Evolutionary conservation across 441 rosid genomes (phyloP), one percentile per base, ranked within the genome.

Genomic region (Arabidopsis hybrid): DNA sequence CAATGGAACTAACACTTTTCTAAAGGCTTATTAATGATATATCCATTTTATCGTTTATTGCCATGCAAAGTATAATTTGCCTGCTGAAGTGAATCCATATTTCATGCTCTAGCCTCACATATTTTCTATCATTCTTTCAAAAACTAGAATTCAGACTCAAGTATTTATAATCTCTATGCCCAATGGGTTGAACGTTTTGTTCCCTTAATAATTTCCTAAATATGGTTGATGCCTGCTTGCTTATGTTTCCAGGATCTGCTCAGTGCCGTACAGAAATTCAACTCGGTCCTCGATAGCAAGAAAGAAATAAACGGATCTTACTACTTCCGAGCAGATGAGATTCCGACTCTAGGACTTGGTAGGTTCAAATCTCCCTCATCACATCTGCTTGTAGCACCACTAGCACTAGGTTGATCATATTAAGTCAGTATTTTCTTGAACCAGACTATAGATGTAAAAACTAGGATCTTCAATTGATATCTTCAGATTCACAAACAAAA

Each of bases 311-410:
- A 67, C 6, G 75, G 74, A 26, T 68, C 61, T 34, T 78, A 57
- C 60, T 68, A 73, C 67, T 67, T 78, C 67, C 75, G 74, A 0
- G 70, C 65, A 45, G 87, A 87, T 43, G 96, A 88, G 76, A 84
- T 88, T n/a, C 77, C 77, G 21, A 80, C 89, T 7, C 60, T 90
- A 66, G 83, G 74, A 39, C 83, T 90, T 47, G 96, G 93, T 88
- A 83, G 65, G 79, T 35, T 36, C 57, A 55, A 53, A 31, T 26
- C 29, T 46, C 43, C 9, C 17, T 47, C 34, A 17, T 51, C 8
- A 9, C 47, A 53, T 17, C 52, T 40, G 35, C 69, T 52, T 62
- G 55, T 52, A 38, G 72, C 35, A 51, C 39, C 42, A 26, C 29
- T 26, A 26, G 6, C 18, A 40, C 55, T 59, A 42, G 50, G 46